Base-by-base conservation (phyloP, 192 early-diverging fungal genomes). In the Coemansia biformis region DNA sequence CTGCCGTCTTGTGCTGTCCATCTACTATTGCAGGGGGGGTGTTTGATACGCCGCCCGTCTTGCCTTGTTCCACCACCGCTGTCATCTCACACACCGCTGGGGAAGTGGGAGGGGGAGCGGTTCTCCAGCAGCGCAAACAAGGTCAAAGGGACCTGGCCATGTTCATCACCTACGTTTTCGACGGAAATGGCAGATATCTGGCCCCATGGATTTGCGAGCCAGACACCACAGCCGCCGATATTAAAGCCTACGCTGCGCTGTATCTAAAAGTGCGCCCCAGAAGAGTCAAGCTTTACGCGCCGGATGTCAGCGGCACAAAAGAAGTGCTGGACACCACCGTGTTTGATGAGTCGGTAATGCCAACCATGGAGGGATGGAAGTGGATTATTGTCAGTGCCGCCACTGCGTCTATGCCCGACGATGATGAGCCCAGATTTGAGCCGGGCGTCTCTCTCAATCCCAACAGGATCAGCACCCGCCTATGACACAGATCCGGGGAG, bases 341-440 rank as follows among this genome's bases (percentile, higher is more conserved):
- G 6, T 38, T 38, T 38, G 38, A 38, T 15, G 38, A 38, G 19
- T 16, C 3, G 8, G 8, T 8, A 8, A 38, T 38, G 38, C 16
- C 38, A 2, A 1, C 17, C 3, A 38, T 38, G 38, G 19, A 38
- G 15, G 38, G 38, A 7, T 38, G 38, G 38, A 38, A 38, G 19
- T 38, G 38, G 38, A 15, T 38, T 8, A 38, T 38, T 4, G 38
- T 38, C 38, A n/a, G 38, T 15, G 38, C n/a, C 17, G n/a, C 19
- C 19, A 16, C 38, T 15, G n/a, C 38, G 16, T 8, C 19, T 8
- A 38, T 2, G 17, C 15, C 19, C 1, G 38, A 38, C 7, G 5
- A 38, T 15, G 7, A 15, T 15, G 24, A 26, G 6, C 24, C 38
- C 12, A 15, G n/a, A n/a, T n/a, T n/a, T n/a, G n/a, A n/a, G n/a